Evolutionary conservation across 176 grass and related monocot species (phyloP).

Genomic region (Oryza glaberrima): DNA sequence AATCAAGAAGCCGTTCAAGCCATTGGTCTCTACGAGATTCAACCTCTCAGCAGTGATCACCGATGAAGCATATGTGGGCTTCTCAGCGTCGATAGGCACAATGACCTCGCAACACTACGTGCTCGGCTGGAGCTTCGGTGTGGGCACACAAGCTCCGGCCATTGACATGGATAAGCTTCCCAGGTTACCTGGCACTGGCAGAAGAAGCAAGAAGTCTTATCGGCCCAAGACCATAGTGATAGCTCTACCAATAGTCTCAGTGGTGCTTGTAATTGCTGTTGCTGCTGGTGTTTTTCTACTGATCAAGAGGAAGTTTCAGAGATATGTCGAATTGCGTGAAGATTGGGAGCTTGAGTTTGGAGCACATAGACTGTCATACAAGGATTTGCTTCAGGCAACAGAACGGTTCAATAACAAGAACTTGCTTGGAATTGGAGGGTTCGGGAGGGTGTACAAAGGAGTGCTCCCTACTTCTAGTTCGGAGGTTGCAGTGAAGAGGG

Average conservation of each 20-base stretch:
- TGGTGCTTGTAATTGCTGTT: background rate
- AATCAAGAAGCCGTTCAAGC: background rate
- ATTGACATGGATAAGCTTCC: constrained; percentile 49
- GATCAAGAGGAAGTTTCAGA: background rate
- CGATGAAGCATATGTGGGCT: constrained; percentile 25
- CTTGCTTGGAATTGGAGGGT: constrained; percentile 1
- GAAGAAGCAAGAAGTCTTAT: background rate
- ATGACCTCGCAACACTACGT: constrained; percentile 44
- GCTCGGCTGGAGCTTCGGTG: constrained; percentile 66
- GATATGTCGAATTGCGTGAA: background rate
- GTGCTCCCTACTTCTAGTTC: background rate
- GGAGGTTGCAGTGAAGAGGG: constrained; percentile 7
- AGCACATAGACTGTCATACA: background rate
- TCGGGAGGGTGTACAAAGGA: constrained; percentile 15
- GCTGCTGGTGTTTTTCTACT: background rate
- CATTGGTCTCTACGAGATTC: background rate
- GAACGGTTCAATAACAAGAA: background rate
- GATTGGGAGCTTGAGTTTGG: constrained; percentile 15
- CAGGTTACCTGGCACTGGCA: background rate
- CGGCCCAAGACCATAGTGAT: background rate
- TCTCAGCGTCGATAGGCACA: constrained; percentile 45
- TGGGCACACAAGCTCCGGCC: constrained; percentile 3
- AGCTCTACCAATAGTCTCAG: background rate
- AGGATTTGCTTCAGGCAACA: background rate
- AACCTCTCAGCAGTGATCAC: background rate